These are phyloP conservation scores for Prorocentrum cordatum DNA, from an alignment of 169 alveolate species.

Conservation along the genomic window DNA sequence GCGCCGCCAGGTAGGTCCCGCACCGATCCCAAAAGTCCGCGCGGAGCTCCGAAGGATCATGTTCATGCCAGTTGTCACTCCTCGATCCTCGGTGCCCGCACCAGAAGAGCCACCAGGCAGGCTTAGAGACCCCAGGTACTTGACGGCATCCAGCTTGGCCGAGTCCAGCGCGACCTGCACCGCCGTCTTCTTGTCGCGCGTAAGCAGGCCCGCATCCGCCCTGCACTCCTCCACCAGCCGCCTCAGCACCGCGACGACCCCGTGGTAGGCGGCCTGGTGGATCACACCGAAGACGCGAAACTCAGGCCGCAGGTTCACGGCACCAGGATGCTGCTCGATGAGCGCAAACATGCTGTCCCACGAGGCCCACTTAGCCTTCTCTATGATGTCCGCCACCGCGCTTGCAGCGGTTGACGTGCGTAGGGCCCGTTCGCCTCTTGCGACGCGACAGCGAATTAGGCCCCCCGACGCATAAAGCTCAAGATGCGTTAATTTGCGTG, in stretches of 20 bases:
- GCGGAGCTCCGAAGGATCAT: no score
- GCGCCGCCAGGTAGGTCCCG: neutral
- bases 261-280: neutral
- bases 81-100: neutral
- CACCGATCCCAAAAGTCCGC: neutral
- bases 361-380: no score
- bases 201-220: neutral
- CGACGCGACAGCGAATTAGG: no score
- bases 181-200: neutral
- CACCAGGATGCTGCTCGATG: no score
- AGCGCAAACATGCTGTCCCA: no score
- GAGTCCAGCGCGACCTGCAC: neutral
- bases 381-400: no score
- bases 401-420: no score
- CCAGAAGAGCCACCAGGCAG: neutral
- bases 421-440: no score
- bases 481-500: no score
- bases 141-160: neutral
- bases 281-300: neutral
- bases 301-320: neutral
- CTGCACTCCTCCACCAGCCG: neutral
- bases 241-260: neutral
- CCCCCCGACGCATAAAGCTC: no score
- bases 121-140: conserved; percentile 1
- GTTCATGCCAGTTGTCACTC: neutral